Percentiles rank a stretch among this genome's conserved stretches.
Conservation (phyloP, 495 filamentous ascomycete species). For the Lasiosphaeria hispida region DNA sequence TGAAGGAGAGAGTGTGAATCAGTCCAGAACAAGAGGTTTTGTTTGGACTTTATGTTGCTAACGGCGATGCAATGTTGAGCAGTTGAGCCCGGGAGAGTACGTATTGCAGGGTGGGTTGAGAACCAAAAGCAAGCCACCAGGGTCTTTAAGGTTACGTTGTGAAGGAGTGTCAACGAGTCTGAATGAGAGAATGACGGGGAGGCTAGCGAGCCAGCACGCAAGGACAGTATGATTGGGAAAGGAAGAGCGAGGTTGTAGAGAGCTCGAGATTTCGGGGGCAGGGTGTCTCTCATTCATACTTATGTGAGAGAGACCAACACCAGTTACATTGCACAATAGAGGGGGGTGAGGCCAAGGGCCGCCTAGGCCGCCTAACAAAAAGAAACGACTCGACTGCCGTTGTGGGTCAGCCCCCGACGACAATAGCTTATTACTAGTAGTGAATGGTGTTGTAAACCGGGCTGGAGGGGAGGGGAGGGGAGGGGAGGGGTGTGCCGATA, state of each 20-base stretch:
- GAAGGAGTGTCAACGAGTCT: conserved; percentile 3
- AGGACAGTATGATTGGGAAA: conserved; percentile 3
- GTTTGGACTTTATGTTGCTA: too few species aligned
- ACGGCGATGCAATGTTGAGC: not conserved
- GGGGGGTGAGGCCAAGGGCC: too few species aligned
- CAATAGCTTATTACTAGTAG: too few species aligned
- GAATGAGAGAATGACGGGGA: not conserved
- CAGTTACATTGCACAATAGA: not conserved
- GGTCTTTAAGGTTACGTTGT: conserved; percentile 2
- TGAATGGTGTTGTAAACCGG: too few species aligned
- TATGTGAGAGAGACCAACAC: conserved; percentile 4
- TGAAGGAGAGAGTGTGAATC: too few species aligned
- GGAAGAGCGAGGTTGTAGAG: not conserved
- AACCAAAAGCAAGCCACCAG: conserved; percentile 1
- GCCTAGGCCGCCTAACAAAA: too few species aligned
- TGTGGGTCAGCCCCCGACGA: too few species aligned
- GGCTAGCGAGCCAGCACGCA: conserved; percentile 1
- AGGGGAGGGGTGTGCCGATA: too few species aligned
- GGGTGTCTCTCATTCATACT: conserved; percentile 5
- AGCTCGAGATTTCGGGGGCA: not conserved
- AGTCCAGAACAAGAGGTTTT: too few species aligned
- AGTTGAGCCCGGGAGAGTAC: not conserved
- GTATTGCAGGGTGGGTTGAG: not conserved
- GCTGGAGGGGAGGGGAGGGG: too few species aligned
- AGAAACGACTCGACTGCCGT: too few species aligned